Conservation (phyloP, 139 green algal species). For the Picochlorum sp. region DNA sequence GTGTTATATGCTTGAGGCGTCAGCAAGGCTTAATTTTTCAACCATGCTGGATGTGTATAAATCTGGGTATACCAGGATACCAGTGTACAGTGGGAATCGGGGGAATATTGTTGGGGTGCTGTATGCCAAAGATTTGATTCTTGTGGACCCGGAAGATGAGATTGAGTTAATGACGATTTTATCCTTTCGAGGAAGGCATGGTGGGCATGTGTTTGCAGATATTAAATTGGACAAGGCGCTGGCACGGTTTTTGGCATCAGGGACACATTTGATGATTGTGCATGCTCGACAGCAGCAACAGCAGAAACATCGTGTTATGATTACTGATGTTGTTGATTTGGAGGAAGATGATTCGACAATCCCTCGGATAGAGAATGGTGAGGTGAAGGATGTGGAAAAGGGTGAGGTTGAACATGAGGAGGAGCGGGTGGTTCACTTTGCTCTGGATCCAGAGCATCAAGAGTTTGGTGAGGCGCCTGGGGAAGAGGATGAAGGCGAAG, state of each 20-base stretch:
- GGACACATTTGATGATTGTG: constrained; percentile 49
- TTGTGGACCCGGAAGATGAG: constrained; percentile 64
- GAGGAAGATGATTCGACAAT: not conserved
- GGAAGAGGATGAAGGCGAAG: constrained; percentile 2
- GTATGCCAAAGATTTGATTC: constrained; percentile 64
- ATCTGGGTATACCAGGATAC: constrained; percentile 39
- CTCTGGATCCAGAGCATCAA: constrained; percentile 5
- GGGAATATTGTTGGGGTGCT: constrained; percentile 57
- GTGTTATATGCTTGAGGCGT: constrained; percentile 60
- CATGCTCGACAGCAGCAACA: not conserved
- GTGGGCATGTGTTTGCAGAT: constrained; percentile 29
- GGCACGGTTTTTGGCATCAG: constrained; percentile 17
- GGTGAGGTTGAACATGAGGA: too few relatives aligned
- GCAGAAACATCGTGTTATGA: not conserved
- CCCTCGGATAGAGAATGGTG: not conserved
- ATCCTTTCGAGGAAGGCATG: constrained; percentile 31
- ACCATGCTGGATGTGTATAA: constrained; percentile 46
- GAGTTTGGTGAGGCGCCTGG: not conserved
- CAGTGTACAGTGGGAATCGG: constrained; percentile 40
- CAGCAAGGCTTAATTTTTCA: constrained; percentile 48
- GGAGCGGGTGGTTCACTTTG: not conserved
- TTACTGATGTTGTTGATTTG: not conserved
- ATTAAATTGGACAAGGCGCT: constrained; percentile 49
- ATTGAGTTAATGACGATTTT: constrained; percentile 52
- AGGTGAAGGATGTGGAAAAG: not conserved